phyloP scores from a whole-genome alignment of 2,329 filamentous ascomycete species.

The Dichotomopilus funicola region DNA sequence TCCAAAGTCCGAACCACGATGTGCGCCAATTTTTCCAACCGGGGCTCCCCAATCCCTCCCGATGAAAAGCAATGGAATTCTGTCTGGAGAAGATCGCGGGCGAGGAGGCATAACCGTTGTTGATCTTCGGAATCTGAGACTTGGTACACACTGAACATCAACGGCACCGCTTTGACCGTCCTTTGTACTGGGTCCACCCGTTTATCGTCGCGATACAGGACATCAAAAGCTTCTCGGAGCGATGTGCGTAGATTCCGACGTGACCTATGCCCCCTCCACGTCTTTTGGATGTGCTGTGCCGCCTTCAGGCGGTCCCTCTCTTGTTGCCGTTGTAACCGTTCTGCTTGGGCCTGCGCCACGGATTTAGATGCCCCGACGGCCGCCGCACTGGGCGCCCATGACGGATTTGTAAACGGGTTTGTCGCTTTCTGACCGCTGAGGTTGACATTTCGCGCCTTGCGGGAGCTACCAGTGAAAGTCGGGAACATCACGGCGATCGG shows the following conservation, averaged over 20 bases:
- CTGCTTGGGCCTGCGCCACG: slow-evolving; percentile 78
- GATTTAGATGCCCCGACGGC: slow-evolving; percentile 65
- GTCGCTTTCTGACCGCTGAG: slow-evolving; percentile 69
- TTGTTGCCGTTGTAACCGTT: slow-evolving; percentile 70
- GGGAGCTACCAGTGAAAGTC: slow-evolving; percentile 82
- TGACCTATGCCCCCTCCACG: slow-evolving; percentile 71
- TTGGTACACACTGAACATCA: slow-evolving; percentile 47
- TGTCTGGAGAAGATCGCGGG: slow-evolving; percentile 36
- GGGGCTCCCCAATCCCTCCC: slow-evolving; percentile 24
- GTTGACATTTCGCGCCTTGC: slow-evolving; percentile 85
- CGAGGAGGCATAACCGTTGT: slow-evolving; percentile 40
- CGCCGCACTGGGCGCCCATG: slow-evolving; percentile 49
- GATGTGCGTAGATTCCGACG: slow-evolving; percentile 51
- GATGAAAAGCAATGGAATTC: slow-evolving; percentile 33
- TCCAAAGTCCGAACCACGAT: slow-evolving; percentile 34
- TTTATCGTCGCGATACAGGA: slow-evolving; percentile 40
- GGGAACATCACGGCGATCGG: slow-evolving; percentile 62
- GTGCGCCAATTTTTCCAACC: slow-evolving; percentile 32
- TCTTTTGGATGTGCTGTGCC: slow-evolving; percentile 64
- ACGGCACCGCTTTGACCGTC: slow-evolving; percentile 36
- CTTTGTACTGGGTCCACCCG: slow-evolving; percentile 31
- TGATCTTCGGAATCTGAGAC: slow-evolving; percentile 40
- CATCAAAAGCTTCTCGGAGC: slow-evolving; percentile 59
- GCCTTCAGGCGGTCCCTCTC: slow-evolving; percentile 74
- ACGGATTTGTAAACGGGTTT: slow-evolving; percentile 69